Base-by-base conservation (phyloP, 306 rosid genomes). In the Lagenaria siceraria region DNA sequence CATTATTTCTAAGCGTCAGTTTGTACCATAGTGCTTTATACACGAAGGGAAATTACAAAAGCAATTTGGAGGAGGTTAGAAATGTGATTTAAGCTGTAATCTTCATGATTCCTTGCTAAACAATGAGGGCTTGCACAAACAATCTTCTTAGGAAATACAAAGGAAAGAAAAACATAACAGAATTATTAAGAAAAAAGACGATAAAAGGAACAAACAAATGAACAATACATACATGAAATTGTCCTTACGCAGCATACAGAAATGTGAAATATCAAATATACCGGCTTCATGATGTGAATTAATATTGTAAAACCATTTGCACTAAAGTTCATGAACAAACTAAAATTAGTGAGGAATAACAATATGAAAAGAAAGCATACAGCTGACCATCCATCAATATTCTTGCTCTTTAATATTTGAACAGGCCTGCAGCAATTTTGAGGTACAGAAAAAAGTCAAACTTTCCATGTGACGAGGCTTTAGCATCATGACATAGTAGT, bases 311-410 rank as follows among this genome's bases (percentile, higher is more conserved):
- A 70, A 10, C 2, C 56, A 46, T 14, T 8, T 6, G 22, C 66
- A 75, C 10, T 42, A 15, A 62, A 65, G 68, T 52, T 17, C 58
- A 59, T 71, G 64, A 82, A 65, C 36, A 56, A 82, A 82, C 71
- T 62, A 18, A 78, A 77, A 56, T 38, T 35, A 15, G 70, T 4
- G 38, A 76, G 66, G 42, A 75, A 73, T 53, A 80, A 84, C 8
- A 11, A 60, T 61, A 76, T 42, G 74, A 75, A 53, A 51, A 78
- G 51, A 79, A 82, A 88, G 84, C 96, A 75, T 88, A 94, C 98
- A 72, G 92, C 91, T 77, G 97, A 86, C 97, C 94, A 88, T 64
- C 97, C 97, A 78, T 90, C 94, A 76, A 55, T 56, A 33, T 90
- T 87, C 66, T 90, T 88, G 91, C 89, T 91, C 92, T 89, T 94